phyloP scores from a whole-genome alignment of 2,329 filamentous ascomycete species.

The Aspergillus fijiensis region DNA sequence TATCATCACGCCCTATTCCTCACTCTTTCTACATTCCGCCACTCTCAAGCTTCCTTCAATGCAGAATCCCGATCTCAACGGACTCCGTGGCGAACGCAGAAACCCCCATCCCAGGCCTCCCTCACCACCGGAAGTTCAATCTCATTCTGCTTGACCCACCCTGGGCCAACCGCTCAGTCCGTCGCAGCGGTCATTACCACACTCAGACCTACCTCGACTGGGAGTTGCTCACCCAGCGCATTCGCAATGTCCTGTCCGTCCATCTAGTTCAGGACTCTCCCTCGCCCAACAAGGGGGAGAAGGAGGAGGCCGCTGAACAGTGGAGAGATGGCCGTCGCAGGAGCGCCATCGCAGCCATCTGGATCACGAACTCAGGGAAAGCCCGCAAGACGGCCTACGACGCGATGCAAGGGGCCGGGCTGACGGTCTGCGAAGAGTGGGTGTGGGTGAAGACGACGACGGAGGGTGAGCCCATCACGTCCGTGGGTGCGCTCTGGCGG shows the following conservation, averaged over 20 bases:
- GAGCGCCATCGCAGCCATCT: slow-evolving; percentile 53
- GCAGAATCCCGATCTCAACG: slow-evolving; percentile 31
- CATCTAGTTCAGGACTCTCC: slow-evolving; percentile 36
- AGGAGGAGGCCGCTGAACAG: neutral
- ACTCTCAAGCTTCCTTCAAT: slow-evolving; percentile 48
- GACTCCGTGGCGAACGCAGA: slow-evolving; percentile 4
- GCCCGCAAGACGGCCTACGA: slow-evolving; percentile 49
- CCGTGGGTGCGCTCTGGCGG: slow-evolving; percentile 55
- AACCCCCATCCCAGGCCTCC: slow-evolving; percentile 28
- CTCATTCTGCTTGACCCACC: slow-evolving; percentile 63
- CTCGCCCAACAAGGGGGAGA: neutral
- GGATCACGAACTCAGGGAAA: slow-evolving; percentile 61
- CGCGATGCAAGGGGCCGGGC: slow-evolving; percentile 46
- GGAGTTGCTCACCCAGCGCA: slow-evolving; percentile 29
- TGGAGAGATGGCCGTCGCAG: too few relatives aligned
- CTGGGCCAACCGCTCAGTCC: slow-evolving; percentile 62
- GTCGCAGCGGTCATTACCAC: slow-evolving; percentile 52
- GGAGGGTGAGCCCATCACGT: slow-evolving; percentile 53
- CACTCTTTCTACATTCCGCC: slow-evolving; percentile 49
- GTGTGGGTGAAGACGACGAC: slow-evolving; percentile 62
- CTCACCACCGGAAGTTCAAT: slow-evolving; percentile 49
- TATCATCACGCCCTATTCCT: slow-evolving; percentile 20
- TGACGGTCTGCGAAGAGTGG: slow-evolving; percentile 60
- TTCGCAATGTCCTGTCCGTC: slow-evolving; percentile 47
- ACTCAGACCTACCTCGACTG: slow-evolving; percentile 33